Conservation (phyloP, 2,329 filamentous ascomycete genomes). For the Penicillium sp. region DNA sequence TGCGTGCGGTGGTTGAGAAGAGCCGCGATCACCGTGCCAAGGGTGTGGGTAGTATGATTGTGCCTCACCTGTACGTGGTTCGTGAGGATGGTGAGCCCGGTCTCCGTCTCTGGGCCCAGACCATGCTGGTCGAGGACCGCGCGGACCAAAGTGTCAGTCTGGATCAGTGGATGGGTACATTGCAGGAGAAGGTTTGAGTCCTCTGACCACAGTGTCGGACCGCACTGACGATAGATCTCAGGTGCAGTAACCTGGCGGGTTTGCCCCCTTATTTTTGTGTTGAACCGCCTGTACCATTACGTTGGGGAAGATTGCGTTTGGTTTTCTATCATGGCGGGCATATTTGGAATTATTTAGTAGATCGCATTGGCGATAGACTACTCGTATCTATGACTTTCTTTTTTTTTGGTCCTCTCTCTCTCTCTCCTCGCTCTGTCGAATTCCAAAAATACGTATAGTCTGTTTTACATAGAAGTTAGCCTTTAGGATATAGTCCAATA, state of each 20-base stretch:
- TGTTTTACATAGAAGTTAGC: conserved; percentile 1
- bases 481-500: neutral
- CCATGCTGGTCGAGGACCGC: conserved; percentile 88
- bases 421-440: neutral
- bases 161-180: conserved; percentile 85
- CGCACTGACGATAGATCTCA: conserved; percentile 12
- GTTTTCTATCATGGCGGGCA: conserved; percentile 11
- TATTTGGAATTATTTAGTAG: conserved; percentile 19
- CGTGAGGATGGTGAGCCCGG: conserved; percentile 95
- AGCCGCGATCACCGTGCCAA: conserved; percentile 83
- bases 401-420: neutral
- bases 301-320: conserved; percentile 13
- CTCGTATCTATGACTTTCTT: conserved; percentile 3
- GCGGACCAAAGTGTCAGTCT: conserved; percentile 92
- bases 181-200: conserved; percentile 85
- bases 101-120: conserved; percentile 95
- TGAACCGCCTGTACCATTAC: conserved; percentile 24
- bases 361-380: conserved; percentile 9
- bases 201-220: conserved; percentile 4
- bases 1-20: conserved; percentile 88
- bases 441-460: neutral
- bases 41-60: conserved; percentile 88
- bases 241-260: conserved; percentile 9
- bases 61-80: conserved; percentile 90
- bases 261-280: neutral